Evolutionary conservation across 306 rosid species (phyloP).

Genomic region (Gastrolobium villosum): DNA sequence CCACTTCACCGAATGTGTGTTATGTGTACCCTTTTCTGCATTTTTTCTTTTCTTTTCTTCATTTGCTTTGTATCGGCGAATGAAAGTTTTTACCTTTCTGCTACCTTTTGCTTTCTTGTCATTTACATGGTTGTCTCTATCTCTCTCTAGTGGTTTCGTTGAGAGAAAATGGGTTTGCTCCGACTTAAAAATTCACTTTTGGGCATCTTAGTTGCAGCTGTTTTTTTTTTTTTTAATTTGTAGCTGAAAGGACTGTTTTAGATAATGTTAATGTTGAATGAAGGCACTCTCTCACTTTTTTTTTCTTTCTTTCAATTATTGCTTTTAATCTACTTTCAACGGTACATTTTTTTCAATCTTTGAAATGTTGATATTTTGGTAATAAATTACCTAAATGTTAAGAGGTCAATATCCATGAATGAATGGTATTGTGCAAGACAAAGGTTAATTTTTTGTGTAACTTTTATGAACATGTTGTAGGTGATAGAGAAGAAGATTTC

Average conservation of each 20-base stretch:
- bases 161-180: conserved; percentile 8
- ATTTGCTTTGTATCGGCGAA: neutral
- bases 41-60: no score
- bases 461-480: conserved; percentile 51
- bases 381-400: neutral
- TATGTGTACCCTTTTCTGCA: neutral
- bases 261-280: conserved; percentile 38
- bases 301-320: neutral
- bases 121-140: neutral
- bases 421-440: neutral
- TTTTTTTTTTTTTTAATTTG: no score
- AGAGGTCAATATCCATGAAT: neutral
- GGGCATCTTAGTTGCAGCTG: neutral
- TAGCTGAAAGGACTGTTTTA: neutral
- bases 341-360: neutral
- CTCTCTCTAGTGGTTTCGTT: neutral
- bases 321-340: conserved; percentile 37
- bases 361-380: neutral
- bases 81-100: neutral
- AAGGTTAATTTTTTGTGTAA: conserved; percentile 21
- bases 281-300: conserved; percentile 44
- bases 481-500: conserved; percentile 54
- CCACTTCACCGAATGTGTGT: conserved; percentile 51
- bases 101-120: neutral
- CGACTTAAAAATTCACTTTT: neutral